Percentiles rank a stretch among this genome's conserved stretches.
Conservation (phyloP, 257 asterid genomes). For the Penstemon newberryi region DNA sequence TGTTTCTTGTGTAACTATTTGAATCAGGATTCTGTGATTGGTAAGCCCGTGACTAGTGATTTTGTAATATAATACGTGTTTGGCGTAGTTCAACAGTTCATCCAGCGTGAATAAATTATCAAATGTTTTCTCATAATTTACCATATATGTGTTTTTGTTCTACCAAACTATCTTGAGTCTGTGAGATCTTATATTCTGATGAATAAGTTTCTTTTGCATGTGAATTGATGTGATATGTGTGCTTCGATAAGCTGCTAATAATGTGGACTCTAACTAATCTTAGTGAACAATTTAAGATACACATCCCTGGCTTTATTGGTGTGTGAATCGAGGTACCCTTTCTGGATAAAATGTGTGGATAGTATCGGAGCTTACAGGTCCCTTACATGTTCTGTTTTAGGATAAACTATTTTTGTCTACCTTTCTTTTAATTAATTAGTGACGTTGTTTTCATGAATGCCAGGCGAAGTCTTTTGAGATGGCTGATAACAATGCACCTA, state of each 20-base stretch:
- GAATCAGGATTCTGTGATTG: constrained; percentile 5
- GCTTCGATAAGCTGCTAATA: not conserved
- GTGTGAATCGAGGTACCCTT: not conserved
- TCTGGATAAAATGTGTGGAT: not conserved
- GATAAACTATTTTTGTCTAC: not conserved
- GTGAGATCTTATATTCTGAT: not conserved
- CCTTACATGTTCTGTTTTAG: not conserved
- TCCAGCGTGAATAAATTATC: too few relatives aligned
- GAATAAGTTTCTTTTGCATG: constrained; percentile 15
- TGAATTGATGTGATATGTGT: not conserved
- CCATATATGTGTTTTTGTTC: not conserved
- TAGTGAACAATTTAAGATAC: not conserved
- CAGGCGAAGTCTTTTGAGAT: constrained; percentile 30
- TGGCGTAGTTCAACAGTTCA: too few relatives aligned
- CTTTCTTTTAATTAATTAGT: constrained; percentile 15
- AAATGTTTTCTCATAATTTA: not conserved
- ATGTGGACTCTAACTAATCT: too few relatives aligned
- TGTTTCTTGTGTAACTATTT: not conserved
- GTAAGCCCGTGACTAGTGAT: too few relatives aligned
- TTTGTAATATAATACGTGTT: too few relatives aligned
- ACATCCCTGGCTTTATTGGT: not conserved
- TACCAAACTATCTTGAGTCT: too few relatives aligned
- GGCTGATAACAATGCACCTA: constrained; percentile 51
- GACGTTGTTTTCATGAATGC: constrained; percentile 19
- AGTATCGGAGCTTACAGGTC: constrained; percentile 6